Evolutionary conservation across 805 yeast genomes (phyloP).

Genomic region (Grigorovia humatica): DNA sequence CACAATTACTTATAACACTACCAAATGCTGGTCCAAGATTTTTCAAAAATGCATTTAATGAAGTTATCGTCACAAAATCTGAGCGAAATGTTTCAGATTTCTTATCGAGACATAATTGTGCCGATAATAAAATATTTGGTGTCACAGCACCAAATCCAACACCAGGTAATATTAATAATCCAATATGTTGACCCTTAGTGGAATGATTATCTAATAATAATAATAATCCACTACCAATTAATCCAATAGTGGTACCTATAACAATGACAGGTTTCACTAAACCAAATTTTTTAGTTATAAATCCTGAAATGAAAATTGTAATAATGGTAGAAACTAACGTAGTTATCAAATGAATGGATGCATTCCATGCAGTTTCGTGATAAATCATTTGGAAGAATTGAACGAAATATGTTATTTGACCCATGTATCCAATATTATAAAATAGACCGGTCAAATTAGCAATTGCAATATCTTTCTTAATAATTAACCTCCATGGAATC

Average conservation of each 20-base stretch:
- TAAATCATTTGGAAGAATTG: slow-evolving; percentile 21
- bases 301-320: slow-evolving; percentile 20
- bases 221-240: slow-evolving; percentile 29
- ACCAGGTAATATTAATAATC: slow-evolving; percentile 32
- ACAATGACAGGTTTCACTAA: slow-evolving; percentile 29
- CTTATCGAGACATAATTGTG: slow-evolving; percentile 22
- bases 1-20: slow-evolving; percentile 16
- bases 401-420: slow-evolving; percentile 17
- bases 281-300: slow-evolving; percentile 26
- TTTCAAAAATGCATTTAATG: slow-evolving; percentile 18
- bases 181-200: slow-evolving; percentile 24
- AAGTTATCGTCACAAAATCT: slow-evolving; percentile 19
- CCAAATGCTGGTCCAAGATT: slow-evolving; percentile 19
- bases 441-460: slow-evolving; percentile 14
- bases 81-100: slow-evolving; percentile 9
- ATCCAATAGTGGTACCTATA: slow-evolving; percentile 23
- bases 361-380: slow-evolving; percentile 17
- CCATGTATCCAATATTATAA: slow-evolving; percentile 13
- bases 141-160: slow-evolving; percentile 28
- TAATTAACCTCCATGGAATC: slow-evolving; percentile 11
- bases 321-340: slow-evolving; percentile 17
- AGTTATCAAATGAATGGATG: slow-evolving; percentile 17
- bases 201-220: slow-evolving; percentile 27
- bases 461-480: slow-evolving; percentile 9
- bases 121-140: slow-evolving; percentile 27